Conservation (phyloP, 768 basidiomycete species). For the Symmetrospora coprosmae region DNA sequence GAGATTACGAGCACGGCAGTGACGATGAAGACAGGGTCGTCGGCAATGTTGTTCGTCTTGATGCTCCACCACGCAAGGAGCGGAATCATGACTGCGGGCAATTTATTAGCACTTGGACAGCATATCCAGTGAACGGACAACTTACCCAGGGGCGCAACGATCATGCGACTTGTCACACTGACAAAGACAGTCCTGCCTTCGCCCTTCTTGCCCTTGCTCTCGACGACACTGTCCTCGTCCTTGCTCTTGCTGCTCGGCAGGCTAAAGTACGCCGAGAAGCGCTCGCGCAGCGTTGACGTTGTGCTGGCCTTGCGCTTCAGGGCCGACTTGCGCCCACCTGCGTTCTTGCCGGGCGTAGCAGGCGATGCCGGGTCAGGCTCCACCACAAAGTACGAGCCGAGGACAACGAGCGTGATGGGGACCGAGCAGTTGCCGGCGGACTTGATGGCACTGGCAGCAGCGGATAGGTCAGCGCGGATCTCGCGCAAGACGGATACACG, state of each 20-base stretch:
- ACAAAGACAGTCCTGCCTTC: background rate
- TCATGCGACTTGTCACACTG: slow-evolving; percentile 1
- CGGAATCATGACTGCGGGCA: slow-evolving; percentile 64
- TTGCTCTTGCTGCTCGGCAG: background rate
- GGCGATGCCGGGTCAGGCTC: slow-evolving; percentile 16
- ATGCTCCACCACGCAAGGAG: slow-evolving; percentile 52
- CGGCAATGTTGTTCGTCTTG: slow-evolving; percentile 38
- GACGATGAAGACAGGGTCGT: slow-evolving; percentile 72
- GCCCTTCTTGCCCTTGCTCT: background rate
- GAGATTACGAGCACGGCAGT: slow-evolving; percentile 63
- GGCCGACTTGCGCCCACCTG: slow-evolving; percentile 23
- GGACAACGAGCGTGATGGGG: slow-evolving; percentile 75
- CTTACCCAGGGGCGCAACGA: slow-evolving; percentile 11
- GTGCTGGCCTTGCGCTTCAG: background rate
- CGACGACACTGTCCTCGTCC: background rate
- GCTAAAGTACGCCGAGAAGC: slow-evolving; percentile 1
- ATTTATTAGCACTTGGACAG: slow-evolving; percentile 59
- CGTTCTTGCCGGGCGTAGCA: background rate
- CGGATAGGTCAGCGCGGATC: background rate
- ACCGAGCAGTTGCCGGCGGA: slow-evolving; percentile 64
- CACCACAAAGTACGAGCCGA: slow-evolving; percentile 57
- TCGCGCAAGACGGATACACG: slow-evolving; percentile 19
- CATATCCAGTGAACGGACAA: no score
- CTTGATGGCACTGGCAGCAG: slow-evolving; percentile 42
- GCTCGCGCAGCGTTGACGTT: background rate